Conservation (phyloP, 148 eudicot genomes). For the Fagopyrum homotropicum region DNA sequence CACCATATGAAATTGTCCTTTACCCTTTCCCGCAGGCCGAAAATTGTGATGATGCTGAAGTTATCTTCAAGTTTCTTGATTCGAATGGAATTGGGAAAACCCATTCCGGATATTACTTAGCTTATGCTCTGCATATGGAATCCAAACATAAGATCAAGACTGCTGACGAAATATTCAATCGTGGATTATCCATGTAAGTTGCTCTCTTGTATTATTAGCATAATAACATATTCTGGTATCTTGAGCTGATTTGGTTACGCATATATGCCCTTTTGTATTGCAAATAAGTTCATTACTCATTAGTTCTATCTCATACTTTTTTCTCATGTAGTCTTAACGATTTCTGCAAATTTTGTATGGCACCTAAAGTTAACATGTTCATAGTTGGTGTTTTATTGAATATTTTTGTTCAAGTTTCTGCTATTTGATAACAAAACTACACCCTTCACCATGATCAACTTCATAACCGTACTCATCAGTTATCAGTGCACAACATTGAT, state of each 20-base stretch:
- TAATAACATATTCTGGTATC: not conserved
- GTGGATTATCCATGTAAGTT: constrained; percentile 65
- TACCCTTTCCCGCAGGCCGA: constrained; percentile 68
- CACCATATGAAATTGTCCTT: not conserved
- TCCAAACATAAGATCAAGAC: constrained; percentile 66
- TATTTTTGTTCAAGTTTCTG: not conserved
- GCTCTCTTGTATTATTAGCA: not conserved
- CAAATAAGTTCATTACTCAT: not conserved
- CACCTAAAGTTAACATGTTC: not conserved
- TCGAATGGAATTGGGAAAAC: constrained; percentile 77
- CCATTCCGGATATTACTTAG: constrained; percentile 62
- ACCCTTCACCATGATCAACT: not conserved
- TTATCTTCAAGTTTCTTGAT: constrained; percentile 77
- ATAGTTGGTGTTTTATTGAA: not conserved
- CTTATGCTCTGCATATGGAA: constrained; percentile 84
- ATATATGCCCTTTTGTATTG: not conserved
- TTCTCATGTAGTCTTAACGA: not conserved
- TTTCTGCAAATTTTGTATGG: no score
- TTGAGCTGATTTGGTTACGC: not conserved
- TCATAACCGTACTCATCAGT: not conserved
- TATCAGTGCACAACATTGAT: not conserved
- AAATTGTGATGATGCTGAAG: constrained; percentile 86
- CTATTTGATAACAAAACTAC: not conserved
- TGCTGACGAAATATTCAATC: constrained; percentile 73
- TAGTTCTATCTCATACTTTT: not conserved